phyloP scores from a whole-genome alignment of 148 eudicot genomes.

The Salicornia ramosissima region DNA sequence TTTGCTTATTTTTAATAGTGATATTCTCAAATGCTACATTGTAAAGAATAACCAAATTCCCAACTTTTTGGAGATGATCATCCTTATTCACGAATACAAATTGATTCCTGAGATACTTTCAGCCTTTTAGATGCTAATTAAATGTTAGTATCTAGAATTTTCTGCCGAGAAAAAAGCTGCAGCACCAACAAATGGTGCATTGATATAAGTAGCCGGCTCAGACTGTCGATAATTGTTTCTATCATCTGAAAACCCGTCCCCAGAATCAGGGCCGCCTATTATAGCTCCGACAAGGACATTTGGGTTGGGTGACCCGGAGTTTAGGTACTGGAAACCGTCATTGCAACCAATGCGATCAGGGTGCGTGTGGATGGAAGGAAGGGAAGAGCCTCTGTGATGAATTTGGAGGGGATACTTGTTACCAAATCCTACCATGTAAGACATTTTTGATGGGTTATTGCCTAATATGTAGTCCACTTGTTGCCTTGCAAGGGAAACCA shows the following conservation, averaged over 20 bases:
- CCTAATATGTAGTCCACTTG: conserved; percentile 83
- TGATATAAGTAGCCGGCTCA: conserved; percentile 85
- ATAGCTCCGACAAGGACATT: conserved; percentile 72
- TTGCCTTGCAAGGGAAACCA: conserved; percentile 48
- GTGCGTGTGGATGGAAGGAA: conserved; percentile 53
- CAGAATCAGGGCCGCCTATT: conserved; percentile 70
- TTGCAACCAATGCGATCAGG: conserved; percentile 50
- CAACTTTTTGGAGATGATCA: not conserved
- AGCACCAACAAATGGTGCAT: conserved; percentile 82
- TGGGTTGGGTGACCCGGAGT: conserved; percentile 63
- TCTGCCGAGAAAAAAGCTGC: conserved; percentile 63
- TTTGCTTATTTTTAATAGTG: too few relatives aligned
- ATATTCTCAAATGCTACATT: too few relatives aligned
- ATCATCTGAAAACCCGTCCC: conserved; percentile 55
- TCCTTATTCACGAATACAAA: conserved; percentile 7
- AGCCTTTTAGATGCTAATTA: not conserved
- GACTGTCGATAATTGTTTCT: conserved; percentile 66
- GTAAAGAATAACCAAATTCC: not conserved
- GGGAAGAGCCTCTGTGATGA: conserved; percentile 78
- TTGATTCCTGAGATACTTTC: not conserved
- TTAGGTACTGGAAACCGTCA: conserved; percentile 61
- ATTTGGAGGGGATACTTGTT: conserved; percentile 52
- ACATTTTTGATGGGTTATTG: conserved; percentile 60
- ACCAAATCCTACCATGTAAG: conserved; percentile 90
- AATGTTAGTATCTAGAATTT: conserved; percentile 18